A percentile compares a stretch with the other conserved stretches of the same genome.
Evolutionary conservation across 2,329 filamentous ascomycete species (phyloP).

Genomic region (Colletotrichum sp.): DNA sequence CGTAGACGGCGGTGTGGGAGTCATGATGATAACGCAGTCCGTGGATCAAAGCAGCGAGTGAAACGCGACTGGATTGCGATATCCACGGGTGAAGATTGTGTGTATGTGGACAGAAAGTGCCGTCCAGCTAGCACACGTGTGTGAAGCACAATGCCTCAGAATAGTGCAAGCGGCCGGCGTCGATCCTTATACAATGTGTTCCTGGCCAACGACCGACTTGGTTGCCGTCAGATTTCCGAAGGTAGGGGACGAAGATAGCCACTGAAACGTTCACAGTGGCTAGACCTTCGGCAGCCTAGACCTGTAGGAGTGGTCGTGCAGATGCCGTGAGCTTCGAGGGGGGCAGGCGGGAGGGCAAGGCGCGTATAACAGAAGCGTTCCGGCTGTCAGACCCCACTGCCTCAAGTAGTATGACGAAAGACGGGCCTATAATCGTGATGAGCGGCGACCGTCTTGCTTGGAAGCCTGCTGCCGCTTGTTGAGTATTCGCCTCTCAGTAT

Average conservation of each 20-base stretch:
- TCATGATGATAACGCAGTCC: slow-evolving; percentile 56
- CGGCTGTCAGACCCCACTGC: neutral
- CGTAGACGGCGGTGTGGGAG: slow-evolving; percentile 78
- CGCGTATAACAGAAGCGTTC: neutral
- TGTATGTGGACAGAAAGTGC: neutral
- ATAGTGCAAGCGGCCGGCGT: neutral
- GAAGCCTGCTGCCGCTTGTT: neutral
- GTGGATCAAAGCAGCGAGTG: neutral
- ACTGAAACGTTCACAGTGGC: neutral
- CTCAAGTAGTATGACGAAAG: neutral
- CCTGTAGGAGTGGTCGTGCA: neutral
- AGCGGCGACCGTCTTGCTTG: neutral
- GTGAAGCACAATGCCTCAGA: neutral
- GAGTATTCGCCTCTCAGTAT: neutral
- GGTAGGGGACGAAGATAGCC: neutral
- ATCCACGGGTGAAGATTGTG: neutral
- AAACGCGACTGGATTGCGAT: neutral
- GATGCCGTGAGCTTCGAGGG: neutral
- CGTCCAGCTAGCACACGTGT: neutral
- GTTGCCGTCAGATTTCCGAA: neutral
- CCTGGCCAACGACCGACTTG: neutral
- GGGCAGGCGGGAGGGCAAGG: neutral
- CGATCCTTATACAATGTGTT: neutral
- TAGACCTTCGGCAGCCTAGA: neutral
- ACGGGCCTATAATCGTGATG: neutral